phyloP scores from a whole-genome alignment of 495 filamentous ascomycete species.

The Trypethelium eluteriae region DNA sequence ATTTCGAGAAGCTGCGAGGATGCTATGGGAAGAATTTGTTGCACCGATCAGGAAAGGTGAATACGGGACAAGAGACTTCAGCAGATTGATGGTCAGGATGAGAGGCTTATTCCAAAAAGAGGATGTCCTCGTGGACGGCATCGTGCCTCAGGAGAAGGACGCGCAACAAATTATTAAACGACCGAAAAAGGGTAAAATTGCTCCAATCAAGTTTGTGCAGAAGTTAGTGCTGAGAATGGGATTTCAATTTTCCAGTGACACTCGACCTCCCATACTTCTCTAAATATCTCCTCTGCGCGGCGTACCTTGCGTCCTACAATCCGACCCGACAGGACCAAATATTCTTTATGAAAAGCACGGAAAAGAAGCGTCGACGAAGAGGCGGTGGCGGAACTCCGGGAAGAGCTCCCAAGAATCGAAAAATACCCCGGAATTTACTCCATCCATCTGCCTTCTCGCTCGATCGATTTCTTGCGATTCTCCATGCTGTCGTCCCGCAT shows the following conservation, averaged over 20 bases:
- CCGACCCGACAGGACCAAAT: constrained; percentile 65
- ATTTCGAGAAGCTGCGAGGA: constrained; percentile 48
- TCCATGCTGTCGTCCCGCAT: constrained; percentile 67
- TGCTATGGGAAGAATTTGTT: constrained; percentile 65
- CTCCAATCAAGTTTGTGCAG: no score
- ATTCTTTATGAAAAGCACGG: constrained; percentile 76
- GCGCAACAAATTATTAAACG: not conserved
- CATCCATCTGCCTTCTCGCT: constrained; percentile 74
- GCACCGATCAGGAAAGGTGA: constrained; percentile 56
- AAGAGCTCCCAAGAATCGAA: constrained; percentile 28
- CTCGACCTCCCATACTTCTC: constrained; percentile 66
- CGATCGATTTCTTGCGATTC: constrained; percentile 82
- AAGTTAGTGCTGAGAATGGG: no score
- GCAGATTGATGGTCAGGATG: constrained; percentile 66
- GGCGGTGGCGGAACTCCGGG: constrained; percentile 33
- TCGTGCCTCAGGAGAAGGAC: constrained; percentile 46
- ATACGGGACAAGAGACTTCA: constrained; percentile 69
- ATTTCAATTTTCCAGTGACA: not conserved
- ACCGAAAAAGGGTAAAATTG: not conserved
- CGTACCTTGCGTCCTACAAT: constrained; percentile 89
- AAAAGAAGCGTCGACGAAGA: constrained; percentile 46
- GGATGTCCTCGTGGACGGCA: constrained; percentile 57
- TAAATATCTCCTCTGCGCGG: constrained; percentile 71
- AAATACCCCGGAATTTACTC: constrained; percentile 61
- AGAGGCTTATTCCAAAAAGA: constrained; percentile 72